These are phyloP conservation scores for Trichoderma asperellum DNA, from an alignment of 2,329 filamentous ascomycete species.

Conservation along the genomic window DNA sequence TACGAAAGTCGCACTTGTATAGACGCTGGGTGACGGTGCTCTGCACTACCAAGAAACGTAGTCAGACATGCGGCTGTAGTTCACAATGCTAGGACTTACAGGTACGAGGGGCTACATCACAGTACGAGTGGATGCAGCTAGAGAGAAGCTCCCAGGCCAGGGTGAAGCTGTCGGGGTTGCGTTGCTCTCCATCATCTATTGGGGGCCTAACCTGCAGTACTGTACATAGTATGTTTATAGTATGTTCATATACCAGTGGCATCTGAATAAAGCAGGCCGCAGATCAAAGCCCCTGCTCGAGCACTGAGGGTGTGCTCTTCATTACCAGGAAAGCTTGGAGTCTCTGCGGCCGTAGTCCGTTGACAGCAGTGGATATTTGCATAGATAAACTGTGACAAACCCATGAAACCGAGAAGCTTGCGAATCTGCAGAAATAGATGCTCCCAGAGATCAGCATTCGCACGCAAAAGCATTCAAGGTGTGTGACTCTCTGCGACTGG, in stretches of 20 bases:
- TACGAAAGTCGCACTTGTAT: background rate
- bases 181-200: conserved; percentile 4
- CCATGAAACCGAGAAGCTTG: background rate
- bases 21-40: background rate
- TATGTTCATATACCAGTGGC: background rate
- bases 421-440: background rate
- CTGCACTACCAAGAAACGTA: background rate
- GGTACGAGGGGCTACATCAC: background rate
- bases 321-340: background rate
- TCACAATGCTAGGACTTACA: background rate
- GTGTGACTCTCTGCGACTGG: background rate
- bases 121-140: background rate
- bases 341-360: background rate
- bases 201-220: conserved; percentile 4
- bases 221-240: too few relatives aligned
- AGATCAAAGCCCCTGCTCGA: conserved; percentile 1
- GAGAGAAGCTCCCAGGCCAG: background rate
- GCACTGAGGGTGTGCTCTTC: conserved; percentile 10
- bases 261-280: background rate
- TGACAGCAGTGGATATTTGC: background rate
- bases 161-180: background rate
- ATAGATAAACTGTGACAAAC: background rate
- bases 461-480: background rate
- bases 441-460: background rate
- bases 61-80: conserved; percentile 17